These are phyloP conservation scores for Coccomyxa subellipsoidea DNA, from an alignment of 163 green algal species.

Conservation along the genomic window DNA sequence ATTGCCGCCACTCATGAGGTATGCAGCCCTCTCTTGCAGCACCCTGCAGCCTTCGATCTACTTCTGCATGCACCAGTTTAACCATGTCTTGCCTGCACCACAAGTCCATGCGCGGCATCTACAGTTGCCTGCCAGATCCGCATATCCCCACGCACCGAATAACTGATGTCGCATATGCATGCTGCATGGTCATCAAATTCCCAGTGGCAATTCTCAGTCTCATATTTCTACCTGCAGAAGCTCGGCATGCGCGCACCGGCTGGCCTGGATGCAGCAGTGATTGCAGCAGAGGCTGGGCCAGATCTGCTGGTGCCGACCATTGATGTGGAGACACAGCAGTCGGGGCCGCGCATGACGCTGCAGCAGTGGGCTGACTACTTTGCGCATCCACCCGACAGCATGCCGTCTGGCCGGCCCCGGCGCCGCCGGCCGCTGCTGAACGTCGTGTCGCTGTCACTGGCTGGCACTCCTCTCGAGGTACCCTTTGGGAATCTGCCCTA, in stretches of 20 bases:
- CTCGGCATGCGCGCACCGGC: constrained; percentile 29
- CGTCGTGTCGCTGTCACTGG: constrained; percentile 39
- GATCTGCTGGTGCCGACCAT: constrained; percentile 33
- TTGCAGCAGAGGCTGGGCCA: constrained; percentile 13
- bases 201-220: no score
- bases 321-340: constrained; percentile 36
- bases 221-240: background rate
- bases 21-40: no score
- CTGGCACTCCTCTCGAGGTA: constrained; percentile 23
- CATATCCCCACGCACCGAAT: no score
- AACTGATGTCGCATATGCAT: no score
- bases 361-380: constrained; percentile 30
- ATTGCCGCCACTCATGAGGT: background rate
- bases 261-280: background rate
- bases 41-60: no score
- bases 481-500: background rate
- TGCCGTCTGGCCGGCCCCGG: no score
- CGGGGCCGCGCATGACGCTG: constrained; percentile 30
- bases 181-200: no score
- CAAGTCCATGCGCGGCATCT: no score
- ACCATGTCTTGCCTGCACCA: no score
- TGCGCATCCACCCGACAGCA: background rate
- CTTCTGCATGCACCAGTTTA: no score
- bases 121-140: no score
- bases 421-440: constrained; percentile 30